Evolutionary conservation across 257 asterid species (phyloP).

Genomic region (Mentha longifolia): DNA sequence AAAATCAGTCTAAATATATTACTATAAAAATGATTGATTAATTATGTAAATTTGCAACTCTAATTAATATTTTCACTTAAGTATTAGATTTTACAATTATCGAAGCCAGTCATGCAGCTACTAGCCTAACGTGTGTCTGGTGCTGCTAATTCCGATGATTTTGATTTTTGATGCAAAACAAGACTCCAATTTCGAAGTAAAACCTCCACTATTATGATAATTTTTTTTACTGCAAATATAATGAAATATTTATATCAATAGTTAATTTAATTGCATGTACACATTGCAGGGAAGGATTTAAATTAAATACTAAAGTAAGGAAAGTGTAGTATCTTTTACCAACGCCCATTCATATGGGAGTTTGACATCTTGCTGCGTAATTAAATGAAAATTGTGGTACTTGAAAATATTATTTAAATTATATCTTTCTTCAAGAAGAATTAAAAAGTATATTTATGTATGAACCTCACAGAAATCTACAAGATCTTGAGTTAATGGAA

Average conservation of each 20-base stretch:
- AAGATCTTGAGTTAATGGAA: constrained; percentile 43
- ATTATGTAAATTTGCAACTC: no score
- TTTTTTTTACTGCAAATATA: not conserved
- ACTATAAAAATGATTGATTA: no score
- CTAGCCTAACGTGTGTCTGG: not conserved
- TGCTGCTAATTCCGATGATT: constrained; percentile 1
- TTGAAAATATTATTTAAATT: not conserved
- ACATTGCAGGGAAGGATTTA: not conserved
- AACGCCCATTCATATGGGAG: constrained; percentile 15
- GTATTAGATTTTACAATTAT: not conserved
- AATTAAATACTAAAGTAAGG: not conserved
- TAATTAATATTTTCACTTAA: not conserved
- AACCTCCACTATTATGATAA: not conserved
- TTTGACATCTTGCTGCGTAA: constrained; percentile 16
- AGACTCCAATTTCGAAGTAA: not conserved
- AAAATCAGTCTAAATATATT: no score
- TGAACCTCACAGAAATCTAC: constrained; percentile 37
- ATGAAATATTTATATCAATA: no score
- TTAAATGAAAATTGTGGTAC: constrained; percentile 12
- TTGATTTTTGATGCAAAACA: constrained; percentile 8
- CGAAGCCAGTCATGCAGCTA: not conserved
- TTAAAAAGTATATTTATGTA: not conserved
- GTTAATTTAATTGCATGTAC: not conserved
- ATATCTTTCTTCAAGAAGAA: constrained; percentile 21
- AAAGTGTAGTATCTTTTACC: constrained; percentile 28